Evolutionary conservation across 495 filamentous ascomycete species (phyloP), one percentile per base, ranked within the genome.

Genomic region (Lasiosphaeriaceae sp.): DNA sequence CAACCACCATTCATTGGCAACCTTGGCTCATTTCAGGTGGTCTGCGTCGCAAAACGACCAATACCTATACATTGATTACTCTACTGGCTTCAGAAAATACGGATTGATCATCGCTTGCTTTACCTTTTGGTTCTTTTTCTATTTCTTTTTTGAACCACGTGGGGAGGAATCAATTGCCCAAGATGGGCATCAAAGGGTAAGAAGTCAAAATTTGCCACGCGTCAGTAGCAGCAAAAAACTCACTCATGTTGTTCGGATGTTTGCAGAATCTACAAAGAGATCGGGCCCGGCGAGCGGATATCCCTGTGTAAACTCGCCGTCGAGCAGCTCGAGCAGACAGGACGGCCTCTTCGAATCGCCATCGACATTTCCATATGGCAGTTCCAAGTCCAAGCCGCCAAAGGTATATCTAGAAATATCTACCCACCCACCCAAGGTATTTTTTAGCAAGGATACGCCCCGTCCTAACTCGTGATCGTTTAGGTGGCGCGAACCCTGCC

Each of bases 331-430:
- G 86, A 91, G 59, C 70, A 81, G 31, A 84, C 80, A 41, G 78
- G 82, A 21, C 81, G 86, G 4, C 91, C 94, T 0, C 77, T 97
- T 7, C 85, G 92, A 14, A 77, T 99, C 24, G 95, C 95, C 19
- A 90, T 99, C 50, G 95, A 99, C 68, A 88, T 94, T 57, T 91
- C 91, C 0, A 97, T 99, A 68, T 99, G 95, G 95, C 86, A 96
- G 21, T 97, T 96, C 65, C 94, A 99, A 65, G 86, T 87, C 8
- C 92, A 95, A 61, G 85, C 90, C 8, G 86, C 89, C 17, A 83
- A 87, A 70, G 92, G 81, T 81, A 64, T 49, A 62, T 58, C 43
- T 14, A 34, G 20, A n/a, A n/a, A n/a, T n/a, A n/a, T n/a, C n/a
- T n/a, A n/a, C n/a, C n/a, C n/a, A n/a, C n/a, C n/a, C n/a, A n/a